Percentiles rank a stretch among this genome's conserved stretches.
Conservation (phyloP, 148 eudicot genomes). For the Rhododendron ferrugineum region DNA sequence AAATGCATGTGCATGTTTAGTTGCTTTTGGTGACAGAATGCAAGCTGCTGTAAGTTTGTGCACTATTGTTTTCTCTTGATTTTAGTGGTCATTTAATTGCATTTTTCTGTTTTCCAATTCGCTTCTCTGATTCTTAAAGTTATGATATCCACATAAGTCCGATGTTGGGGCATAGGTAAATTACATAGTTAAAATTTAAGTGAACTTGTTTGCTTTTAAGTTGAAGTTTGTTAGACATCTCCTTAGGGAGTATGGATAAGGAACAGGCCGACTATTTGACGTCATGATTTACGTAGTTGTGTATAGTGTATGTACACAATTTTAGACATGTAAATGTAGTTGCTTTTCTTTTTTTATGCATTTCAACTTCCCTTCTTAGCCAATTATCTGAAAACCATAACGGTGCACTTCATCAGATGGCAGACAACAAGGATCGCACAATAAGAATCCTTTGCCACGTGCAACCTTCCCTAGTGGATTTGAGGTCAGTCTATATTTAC, state of each 20-base stretch:
- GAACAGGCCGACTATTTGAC: not conserved
- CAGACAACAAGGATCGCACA: slow-evolving; percentile 29
- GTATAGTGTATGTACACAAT: not conserved
- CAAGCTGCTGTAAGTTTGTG: not conserved
- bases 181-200: not conserved
- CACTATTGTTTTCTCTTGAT: not conserved
- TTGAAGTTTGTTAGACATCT: not conserved
- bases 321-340: not conserved
- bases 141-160: not conserved
- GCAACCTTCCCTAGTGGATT: slow-evolving; percentile 64
- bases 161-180: not conserved
- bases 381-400: slow-evolving; percentile 12
- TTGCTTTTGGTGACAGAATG: not conserved
- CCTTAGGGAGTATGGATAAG: not conserved
- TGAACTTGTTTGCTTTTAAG: not conserved
- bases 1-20: not conserved
- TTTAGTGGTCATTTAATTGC: not conserved
- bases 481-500: slow-evolving; percentile 37
- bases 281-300: not conserved
- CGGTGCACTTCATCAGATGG: slow-evolving; percentile 32
- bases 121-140: not conserved
- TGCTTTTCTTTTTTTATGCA: not conserved
- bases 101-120: not conserved
- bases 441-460: slow-evolving; percentile 34
- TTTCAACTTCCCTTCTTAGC: not conserved